Base-by-base conservation (phyloP, 768 basidiomycete species). In the Hygrophorus pudorinus region DNA sequence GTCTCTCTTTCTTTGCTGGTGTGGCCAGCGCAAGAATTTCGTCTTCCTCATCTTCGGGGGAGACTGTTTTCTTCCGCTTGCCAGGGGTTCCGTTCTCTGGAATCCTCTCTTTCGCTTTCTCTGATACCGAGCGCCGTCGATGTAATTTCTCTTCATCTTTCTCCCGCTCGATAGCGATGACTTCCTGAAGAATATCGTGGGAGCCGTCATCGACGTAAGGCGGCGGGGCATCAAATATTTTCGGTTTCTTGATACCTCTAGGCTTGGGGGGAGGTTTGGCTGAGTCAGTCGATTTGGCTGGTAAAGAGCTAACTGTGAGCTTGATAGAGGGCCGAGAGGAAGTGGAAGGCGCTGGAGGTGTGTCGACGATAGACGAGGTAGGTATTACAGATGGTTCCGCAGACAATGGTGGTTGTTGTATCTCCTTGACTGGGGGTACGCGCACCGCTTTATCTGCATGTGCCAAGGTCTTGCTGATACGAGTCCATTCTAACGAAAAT, bases 391-490 rank as follows among this genome's bases (percentile, higher is more conserved):
- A 36, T 24, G 48, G 38, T 13, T 55, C 36, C 6, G 60, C 55
- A 40, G 46, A 10, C 34, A 14, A 18, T 24, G 49, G 35, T 7
- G 31, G 24, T 17, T 56, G 34, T 5, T 20, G 8, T 30, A 21
- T 16, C 13, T 39, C 35, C 1, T 14, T 24, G 24, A 24, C 7
- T 24, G 3, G 24, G 24, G 24, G 24, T 24, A 7, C 24, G 24
- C 24, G 24, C 7, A 24, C 24, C 24, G 7, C 24, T 24, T 24
- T 24, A 7, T 24, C 24, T 24, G 24, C 24, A 16, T 32, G 12
- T 21, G 85, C 82, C 12, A 90, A 65, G 0, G 87, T 90, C 64
- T 88, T 85, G 61, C 81, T 83, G 59, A 87, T 85, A 40, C 86
- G 79, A 10, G 73, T 67, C 94, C 94, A 98, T 62, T 84, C 91